A percentile compares a stretch with the other conserved stretches of the same genome.
Evolutionary conservation across 2,329 filamentous ascomycete genomes (phyloP).

Genomic region (Penicillium frequentans): DNA sequence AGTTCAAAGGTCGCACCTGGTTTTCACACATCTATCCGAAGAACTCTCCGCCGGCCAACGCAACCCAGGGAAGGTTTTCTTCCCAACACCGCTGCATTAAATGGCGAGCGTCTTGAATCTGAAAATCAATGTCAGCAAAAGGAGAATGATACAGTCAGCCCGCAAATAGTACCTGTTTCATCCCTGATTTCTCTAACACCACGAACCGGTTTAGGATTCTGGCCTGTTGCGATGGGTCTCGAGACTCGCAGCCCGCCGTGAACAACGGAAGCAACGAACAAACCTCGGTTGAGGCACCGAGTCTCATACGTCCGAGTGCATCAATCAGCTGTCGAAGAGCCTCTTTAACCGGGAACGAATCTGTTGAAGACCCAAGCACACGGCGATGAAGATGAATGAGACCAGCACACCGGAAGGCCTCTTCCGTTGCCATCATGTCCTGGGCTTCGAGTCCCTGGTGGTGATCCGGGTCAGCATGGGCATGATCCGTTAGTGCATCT

Average conservation of each 20-base stretch:
- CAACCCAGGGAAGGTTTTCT: constrained; percentile 38
- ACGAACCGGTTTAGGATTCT: constrained; percentile 66
- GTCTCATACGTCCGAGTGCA: constrained; percentile 61
- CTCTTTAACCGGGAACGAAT: constrained; percentile 61
- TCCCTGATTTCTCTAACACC: constrained; percentile 69
- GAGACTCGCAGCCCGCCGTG: constrained; percentile 74
- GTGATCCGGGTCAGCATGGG: constrained; percentile 41
- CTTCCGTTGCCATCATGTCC: constrained; percentile 66
- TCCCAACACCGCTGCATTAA: constrained; percentile 44
- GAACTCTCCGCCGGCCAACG: constrained; percentile 41
- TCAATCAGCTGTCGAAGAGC: constrained; percentile 64
- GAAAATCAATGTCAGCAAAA: background rate
- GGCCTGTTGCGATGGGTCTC: constrained; percentile 54
- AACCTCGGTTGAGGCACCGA: constrained; percentile 70
- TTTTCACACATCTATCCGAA: constrained; percentile 29
- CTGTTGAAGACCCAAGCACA: constrained; percentile 62
- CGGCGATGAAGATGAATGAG: constrained; percentile 74
- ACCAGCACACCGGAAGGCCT: constrained; percentile 77
- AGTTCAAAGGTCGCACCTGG: background rate
- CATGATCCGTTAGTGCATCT: constrained; percentile 51
- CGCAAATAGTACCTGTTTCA: constrained; percentile 63
- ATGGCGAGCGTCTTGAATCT: constrained; percentile 43
- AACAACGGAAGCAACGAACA: constrained; percentile 80
- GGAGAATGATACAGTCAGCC: background rate
- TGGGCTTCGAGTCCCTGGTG: constrained; percentile 39